A percentile compares a stretch with the other conserved stretches of the same genome.
Evolutionary conservation across 768 basidiomycete genomes (phyloP).

Genomic region (Phallus indusiatus): DNA sequence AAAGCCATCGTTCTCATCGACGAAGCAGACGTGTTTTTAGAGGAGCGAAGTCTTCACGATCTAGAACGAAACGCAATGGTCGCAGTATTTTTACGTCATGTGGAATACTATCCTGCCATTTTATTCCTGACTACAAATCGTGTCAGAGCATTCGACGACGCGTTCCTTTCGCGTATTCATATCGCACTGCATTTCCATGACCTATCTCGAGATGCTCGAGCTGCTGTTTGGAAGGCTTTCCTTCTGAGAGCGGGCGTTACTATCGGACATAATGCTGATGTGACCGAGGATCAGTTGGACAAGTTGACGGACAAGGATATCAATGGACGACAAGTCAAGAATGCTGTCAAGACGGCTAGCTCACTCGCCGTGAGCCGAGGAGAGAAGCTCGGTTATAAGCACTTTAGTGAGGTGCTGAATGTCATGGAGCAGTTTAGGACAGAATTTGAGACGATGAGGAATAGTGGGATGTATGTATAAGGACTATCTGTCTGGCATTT

Average conservation of each 20-base stretch:
- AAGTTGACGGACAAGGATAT: conserved; percentile 41
- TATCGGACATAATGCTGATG: conserved; percentile 16
- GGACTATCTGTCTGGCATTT: too few relatives aligned
- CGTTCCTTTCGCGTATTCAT: conserved; percentile 22
- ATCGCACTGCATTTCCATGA: conserved; percentile 49
- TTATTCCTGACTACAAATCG: conserved; percentile 33
- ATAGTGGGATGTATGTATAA: neutral
- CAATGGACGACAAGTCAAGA: conserved; percentile 64
- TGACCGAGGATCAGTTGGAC: conserved; percentile 34
- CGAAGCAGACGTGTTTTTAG: conserved; percentile 61
- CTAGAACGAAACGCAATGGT: conserved; percentile 64
- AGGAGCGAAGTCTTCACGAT: conserved; percentile 55
- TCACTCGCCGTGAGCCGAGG: conserved; percentile 43
- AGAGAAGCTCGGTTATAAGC: conserved; percentile 36
- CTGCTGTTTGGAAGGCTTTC: conserved; percentile 58
- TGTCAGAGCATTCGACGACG: conserved; percentile 29
- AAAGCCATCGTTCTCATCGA: conserved; percentile 27
- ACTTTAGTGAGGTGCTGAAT: conserved; percentile 49
- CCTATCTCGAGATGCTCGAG: conserved; percentile 40
- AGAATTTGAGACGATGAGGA: neutral
- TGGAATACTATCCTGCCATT: conserved; percentile 25
- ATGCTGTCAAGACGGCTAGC: conserved; percentile 55
- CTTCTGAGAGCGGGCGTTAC: conserved; percentile 29
- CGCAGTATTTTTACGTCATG: conserved; percentile 41
- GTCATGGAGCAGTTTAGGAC: conserved; percentile 47